Conservation (phyloP, 2,329 filamentous ascomycete species). For the Zasmidium cellare region DNA sequence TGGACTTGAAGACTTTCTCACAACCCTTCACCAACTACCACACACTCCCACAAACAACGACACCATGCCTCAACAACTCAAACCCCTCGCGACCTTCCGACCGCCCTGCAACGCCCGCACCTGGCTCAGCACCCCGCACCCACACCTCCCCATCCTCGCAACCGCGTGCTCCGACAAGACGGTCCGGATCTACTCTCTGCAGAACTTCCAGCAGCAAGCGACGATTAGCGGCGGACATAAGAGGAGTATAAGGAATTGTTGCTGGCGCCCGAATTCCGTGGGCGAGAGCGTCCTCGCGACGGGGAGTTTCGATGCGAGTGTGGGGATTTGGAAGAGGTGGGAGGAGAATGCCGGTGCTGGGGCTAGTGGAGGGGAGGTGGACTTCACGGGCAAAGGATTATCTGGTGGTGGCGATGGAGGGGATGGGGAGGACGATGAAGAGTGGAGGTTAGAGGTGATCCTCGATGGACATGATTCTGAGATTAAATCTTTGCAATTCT, state of each 20-base stretch:
- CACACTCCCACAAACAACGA: not conserved
- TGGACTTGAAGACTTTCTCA: not conserved
- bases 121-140: constrained; percentile 85
- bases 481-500: constrained; percentile 78
- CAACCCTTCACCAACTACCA: not conserved
- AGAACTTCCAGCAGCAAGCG: constrained; percentile 75
- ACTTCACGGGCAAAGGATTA: constrained; percentile 35
- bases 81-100: constrained; percentile 52
- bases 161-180: constrained; percentile 84
- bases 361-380: constrained; percentile 26
- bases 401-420: constrained; percentile 30
- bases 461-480: constrained; percentile 95
- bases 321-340: constrained; percentile 68
- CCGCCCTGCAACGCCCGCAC: constrained; percentile 63
- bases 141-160: constrained; percentile 81
- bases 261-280: constrained; percentile 76
- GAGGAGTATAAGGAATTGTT: constrained; percentile 78
- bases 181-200: constrained; percentile 85
- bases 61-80: constrained; percentile 26
- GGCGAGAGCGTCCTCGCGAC: constrained; percentile 79
- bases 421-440: constrained; percentile 64
- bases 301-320: constrained; percentile 89
- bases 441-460: constrained; percentile 90
- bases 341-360: constrained; percentile 56
- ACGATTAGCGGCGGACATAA: constrained; percentile 84